These are phyloP conservation scores for Claviceps digitariae DNA, from an alignment of 2,329 filamentous ascomycete genomes.

Conservation along the genomic window DNA sequence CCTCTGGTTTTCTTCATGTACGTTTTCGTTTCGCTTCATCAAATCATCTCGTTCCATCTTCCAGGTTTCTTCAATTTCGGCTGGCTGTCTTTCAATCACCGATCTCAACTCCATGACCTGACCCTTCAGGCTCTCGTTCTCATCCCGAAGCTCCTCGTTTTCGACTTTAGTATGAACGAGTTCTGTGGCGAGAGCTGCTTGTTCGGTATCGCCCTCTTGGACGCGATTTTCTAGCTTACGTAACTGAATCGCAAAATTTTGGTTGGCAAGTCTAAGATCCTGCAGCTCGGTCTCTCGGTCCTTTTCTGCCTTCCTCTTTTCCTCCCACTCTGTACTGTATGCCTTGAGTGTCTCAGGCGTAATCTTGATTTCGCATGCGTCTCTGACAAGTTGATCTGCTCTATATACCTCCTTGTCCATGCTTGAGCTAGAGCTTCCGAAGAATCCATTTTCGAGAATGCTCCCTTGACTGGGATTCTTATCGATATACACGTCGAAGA, in stretches of 20 bases:
- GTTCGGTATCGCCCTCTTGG: slow-evolving; percentile 78
- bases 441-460: slow-evolving; percentile 92
- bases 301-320: slow-evolving; percentile 69
- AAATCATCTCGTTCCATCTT: slow-evolving; percentile 78
- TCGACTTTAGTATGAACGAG: slow-evolving; percentile 86
- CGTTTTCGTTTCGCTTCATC: slow-evolving; percentile 83
- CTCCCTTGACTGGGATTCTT: slow-evolving; percentile 83
- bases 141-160: slow-evolving; percentile 77
- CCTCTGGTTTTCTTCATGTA: slow-evolving; percentile 81
- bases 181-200: slow-evolving; percentile 81
- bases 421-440: slow-evolving; percentile 78
- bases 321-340: slow-evolving; percentile 85
- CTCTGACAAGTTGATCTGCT: slow-evolving; percentile 82
- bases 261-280: slow-evolving; percentile 51
- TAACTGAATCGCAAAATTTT: slow-evolving; percentile 59
- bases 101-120: slow-evolving; percentile 76
- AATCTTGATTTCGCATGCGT: slow-evolving; percentile 80
- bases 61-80: slow-evolving; percentile 71
- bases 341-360: slow-evolving; percentile 67
- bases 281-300: slow-evolving; percentile 75
- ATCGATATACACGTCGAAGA: slow-evolving; percentile 97
- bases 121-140: slow-evolving; percentile 75
- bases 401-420: slow-evolving; percentile 93
- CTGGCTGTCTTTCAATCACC: slow-evolving; percentile 80
- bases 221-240: slow-evolving; percentile 76